Percentiles rank a stretch among this genome's conserved stretches.
These are phyloP conservation scores for Hebeloma cylindrosporum DNA, from an alignment of 768 basidiomycete genomes.

Conservation along the genomic window DNA sequence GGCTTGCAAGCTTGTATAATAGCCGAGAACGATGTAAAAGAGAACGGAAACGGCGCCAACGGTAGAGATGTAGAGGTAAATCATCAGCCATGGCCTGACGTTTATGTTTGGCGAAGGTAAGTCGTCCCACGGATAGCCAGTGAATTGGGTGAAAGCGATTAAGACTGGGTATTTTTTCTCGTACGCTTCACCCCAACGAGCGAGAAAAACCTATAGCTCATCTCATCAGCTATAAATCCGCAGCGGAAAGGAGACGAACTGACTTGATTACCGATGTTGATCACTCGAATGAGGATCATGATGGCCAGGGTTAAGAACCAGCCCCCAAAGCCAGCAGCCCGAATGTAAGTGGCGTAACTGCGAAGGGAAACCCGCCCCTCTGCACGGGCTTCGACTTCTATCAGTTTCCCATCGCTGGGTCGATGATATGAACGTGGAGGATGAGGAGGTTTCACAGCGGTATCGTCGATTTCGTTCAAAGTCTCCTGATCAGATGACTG, in stretches of 20 bases:
- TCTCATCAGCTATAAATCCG: not conserved
- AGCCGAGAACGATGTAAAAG: conserved; percentile 59
- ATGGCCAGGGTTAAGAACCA: conserved; percentile 56
- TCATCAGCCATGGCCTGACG: conserved; percentile 64
- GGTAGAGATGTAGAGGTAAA: conserved; percentile 64
- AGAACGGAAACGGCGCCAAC: conserved; percentile 54
- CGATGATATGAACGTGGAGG: conserved; percentile 11
- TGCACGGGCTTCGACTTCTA: conserved; percentile 64
- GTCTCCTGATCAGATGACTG: conserved; percentile 13
- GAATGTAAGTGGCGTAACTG: conserved; percentile 65
- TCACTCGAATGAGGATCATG: conserved; percentile 52
- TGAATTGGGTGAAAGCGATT: conserved; percentile 12
- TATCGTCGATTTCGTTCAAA: conserved; percentile 17
- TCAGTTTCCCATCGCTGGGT: conserved; percentile 46
- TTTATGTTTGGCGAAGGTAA: conserved; percentile 60
- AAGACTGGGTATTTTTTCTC: conserved; percentile 29
- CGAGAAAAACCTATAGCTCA: conserved; percentile 54
- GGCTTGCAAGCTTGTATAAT: conserved; percentile 68
- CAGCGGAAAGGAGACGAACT: conserved; percentile 7
- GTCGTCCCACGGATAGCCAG: conserved; percentile 41
- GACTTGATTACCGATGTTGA: conserved; percentile 62
- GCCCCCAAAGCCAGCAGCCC: conserved; percentile 54
- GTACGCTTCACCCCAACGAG: conserved; percentile 71
- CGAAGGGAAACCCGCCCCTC: conserved; percentile 60
- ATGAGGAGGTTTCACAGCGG: conserved; percentile 9